These are phyloP conservation scores for Angomonas ambiguus DNA, from an alignment of 208 protist species.

Conservation along the genomic window DNA sequence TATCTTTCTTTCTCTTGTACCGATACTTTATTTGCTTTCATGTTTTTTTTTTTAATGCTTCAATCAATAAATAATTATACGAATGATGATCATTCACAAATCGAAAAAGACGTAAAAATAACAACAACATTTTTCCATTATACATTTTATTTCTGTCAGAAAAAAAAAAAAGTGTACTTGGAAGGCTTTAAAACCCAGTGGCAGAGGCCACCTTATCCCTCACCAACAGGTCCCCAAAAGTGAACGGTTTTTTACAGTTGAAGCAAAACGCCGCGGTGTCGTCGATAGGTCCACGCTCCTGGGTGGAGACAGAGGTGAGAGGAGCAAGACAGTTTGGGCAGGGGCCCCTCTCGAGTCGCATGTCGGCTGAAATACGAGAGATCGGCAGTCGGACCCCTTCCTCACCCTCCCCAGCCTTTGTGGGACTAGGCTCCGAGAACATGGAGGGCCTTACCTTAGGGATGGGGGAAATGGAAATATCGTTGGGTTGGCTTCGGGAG, in stretches of 20 bases:
- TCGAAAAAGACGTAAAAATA: too few relatives aligned
- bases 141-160: too few relatives aligned
- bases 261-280: conserved; percentile 78
- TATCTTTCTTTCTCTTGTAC: too few relatives aligned
- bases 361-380: conserved; percentile 18
- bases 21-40: too few relatives aligned
- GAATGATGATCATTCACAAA: too few relatives aligned
- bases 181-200: conserved; percentile 7
- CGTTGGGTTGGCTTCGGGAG: neutral
- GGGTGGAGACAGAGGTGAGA: conserved; percentile 33
- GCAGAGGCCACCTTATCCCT: conserved; percentile 18
- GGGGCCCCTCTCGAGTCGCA: conserved; percentile 33
- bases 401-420: neutral
- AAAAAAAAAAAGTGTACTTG: conserved; percentile 13
- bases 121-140: too few relatives aligned
- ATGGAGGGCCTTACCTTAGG: conserved; percentile 4
- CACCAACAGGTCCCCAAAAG: conserved; percentile 50
- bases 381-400: conserved; percentile 15
- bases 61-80: too few relatives aligned
- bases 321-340: conserved; percentile 63
- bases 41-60: too few relatives aligned
- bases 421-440: conserved; percentile 4
- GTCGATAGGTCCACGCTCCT: conserved; percentile 14
- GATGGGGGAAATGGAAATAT: conserved; percentile 11
- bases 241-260: conserved; percentile 70